Conservation (phyloP, 768 basidiomycete genomes). For the Trametes elegans region DNA sequence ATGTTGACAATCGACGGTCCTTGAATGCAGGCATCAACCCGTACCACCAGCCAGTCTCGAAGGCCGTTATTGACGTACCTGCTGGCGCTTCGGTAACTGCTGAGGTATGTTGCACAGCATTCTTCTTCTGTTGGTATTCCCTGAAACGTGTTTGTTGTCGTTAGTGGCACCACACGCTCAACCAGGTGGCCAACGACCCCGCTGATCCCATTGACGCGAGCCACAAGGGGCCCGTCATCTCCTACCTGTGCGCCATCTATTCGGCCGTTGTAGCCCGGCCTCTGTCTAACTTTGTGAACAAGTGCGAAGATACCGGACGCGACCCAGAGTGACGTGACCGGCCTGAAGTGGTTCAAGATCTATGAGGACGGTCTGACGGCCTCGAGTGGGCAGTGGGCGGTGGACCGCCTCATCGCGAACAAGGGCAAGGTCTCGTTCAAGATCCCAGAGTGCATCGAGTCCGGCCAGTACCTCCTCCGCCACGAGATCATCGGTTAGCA, state of each 20-base stretch:
- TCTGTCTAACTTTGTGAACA: neutral
- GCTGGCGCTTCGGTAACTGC: conserved; percentile 54
- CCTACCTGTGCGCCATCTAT: neutral
- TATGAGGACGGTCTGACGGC: conserved; percentile 40
- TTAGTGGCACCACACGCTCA: conserved; percentile 10
- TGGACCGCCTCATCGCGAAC: conserved; percentile 44
- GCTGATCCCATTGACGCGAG: conserved; percentile 46
- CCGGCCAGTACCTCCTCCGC: conserved; percentile 50
- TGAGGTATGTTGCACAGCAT: conserved; percentile 43
- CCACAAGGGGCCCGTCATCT: conserved; percentile 46
- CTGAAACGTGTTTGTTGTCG: neutral
- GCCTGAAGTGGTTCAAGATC: conserved; percentile 54
- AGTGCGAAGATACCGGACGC: conserved; percentile 48
- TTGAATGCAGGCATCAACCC: conserved; percentile 46
- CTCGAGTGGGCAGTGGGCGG: conserved; percentile 41
- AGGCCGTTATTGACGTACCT: conserved; percentile 44
- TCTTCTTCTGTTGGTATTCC: neutral
- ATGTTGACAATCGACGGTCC: too few species aligned
- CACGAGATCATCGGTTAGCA: conserved; percentile 48
- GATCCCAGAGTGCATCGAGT: conserved; percentile 44
- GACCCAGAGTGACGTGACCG: conserved; percentile 43
- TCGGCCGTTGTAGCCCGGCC: neutral
- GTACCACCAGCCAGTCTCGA: conserved; percentile 45
- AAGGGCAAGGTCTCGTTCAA: conserved; percentile 49
- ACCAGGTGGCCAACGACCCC: conserved; percentile 38